phyloP scores from a whole-genome alignment of 2,329 filamentous ascomycete species.

The Plectosphaerella plurivora region DNA sequence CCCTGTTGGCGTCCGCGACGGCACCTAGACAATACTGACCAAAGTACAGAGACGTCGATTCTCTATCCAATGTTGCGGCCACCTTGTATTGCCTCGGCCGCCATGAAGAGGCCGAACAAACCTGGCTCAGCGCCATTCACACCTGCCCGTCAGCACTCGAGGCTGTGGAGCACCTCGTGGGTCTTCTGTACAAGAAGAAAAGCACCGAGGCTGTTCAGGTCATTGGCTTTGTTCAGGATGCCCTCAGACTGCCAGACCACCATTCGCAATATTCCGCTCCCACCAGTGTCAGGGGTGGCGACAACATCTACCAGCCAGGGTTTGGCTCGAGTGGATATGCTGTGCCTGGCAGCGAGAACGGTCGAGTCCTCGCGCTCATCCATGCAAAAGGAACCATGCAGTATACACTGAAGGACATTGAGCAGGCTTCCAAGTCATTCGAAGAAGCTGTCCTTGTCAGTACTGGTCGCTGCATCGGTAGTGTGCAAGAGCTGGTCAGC shows the following conservation, averaged over 20 bases:
- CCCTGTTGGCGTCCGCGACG: neutral
- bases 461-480: conserved; percentile 63
- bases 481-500: conserved; percentile 74
- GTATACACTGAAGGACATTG: conserved; percentile 81
- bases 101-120: conserved; percentile 75
- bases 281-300: no score
- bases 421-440: conserved; percentile 78
- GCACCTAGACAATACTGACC: neutral
- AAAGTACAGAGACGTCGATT: conserved; percentile 72
- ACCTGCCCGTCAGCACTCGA: conserved; percentile 86
- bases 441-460: conserved; percentile 93
- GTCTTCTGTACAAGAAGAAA: conserved; percentile 78
- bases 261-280: neutral
- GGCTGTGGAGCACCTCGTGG: conserved; percentile 90
- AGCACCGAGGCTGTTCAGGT: conserved; percentile 81
- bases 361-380: conserved; percentile 85
- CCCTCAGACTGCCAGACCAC: conserved; percentile 37
- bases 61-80: conserved; percentile 88
- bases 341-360: conserved; percentile 82
- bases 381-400: conserved; percentile 99
- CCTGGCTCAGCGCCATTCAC: conserved; percentile 83
- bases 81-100: conserved; percentile 80
- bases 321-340: conserved; percentile 71
- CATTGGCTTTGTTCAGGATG: conserved; percentile 78
- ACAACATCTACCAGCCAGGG: conserved; percentile 8